Evolutionary conservation across 768 basidiomycete species (phyloP), one percentile per base, ranked within the genome.

Genomic region (Boletales sp.): DNA sequence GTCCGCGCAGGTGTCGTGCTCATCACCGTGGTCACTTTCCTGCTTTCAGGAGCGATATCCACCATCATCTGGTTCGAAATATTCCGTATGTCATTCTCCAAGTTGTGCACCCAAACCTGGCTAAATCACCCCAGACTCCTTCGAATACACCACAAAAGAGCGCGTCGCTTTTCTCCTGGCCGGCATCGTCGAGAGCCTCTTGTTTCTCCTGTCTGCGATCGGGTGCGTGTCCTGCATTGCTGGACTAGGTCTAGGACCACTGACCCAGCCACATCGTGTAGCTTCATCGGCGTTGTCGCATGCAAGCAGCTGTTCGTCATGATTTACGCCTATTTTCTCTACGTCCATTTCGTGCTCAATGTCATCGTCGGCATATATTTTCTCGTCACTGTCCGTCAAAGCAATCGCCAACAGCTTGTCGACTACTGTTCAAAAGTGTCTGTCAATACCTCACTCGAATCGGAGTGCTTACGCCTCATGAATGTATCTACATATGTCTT

Each of bases 11-110:
- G 86, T 32, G 83, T 86, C 31, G 69, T 81, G 40, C 57, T 77
- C 39, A 75, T 82, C 72, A 73, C 81, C 28, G 50, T 76, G 3
- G 63, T 85, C 8, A 77, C 77, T 1, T 75, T 83, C 47, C 55
- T 84, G 17, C 66, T 84, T 30, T 72, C 81, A 8, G 83, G 79
- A 2, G 51, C 77, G 15, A 68, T 86, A 31, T 72, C 81, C 3
- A 63, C 79, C 54, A 60, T 80, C 33, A 58, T 83, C 21, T 87
- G 83, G 84, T 83, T 80, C 61, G 80, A 85, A 60, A 65, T 85
- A 15, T 71, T 70, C 19, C 74, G 85, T 85, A 51, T 51, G 83
- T 73, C 15, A 41, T 35, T 17, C 10, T 30, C 36, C 25, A 7
- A 6, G 9, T 4, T 2, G 6, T n/a, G 41, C 2, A 8, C 30